Conservation (phyloP, 495 filamentous ascomycete genomes). For the Copromyces sp. region DNA sequence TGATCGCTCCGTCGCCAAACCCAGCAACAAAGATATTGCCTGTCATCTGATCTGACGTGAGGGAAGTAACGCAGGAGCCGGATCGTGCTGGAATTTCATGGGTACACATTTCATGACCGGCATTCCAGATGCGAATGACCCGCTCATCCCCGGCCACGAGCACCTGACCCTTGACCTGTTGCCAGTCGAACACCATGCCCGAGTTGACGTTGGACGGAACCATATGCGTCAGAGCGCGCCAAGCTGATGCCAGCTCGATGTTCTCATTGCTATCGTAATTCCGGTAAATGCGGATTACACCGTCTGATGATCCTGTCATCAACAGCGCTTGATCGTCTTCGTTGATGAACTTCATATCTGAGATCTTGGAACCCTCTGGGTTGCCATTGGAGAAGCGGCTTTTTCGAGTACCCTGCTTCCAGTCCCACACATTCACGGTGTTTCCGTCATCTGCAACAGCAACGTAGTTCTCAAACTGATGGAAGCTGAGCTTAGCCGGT, state of each 20-base stretch:
- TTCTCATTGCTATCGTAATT: conserved; percentile 67
- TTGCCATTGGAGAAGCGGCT: conserved; percentile 91
- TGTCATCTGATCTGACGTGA: conserved; percentile 95
- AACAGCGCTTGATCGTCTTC: conserved; percentile 93
- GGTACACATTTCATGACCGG: conserved; percentile 83
- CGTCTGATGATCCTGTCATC: conserved; percentile 91
- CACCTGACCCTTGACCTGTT: conserved; percentile 89
- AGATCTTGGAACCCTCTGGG: conserved; percentile 81
- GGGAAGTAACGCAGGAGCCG: conserved; percentile 85
- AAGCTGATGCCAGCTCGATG: conserved; percentile 81
- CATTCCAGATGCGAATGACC: conserved; percentile 92
- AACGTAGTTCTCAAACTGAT: conserved; percentile 94
- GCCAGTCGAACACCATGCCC: conserved; percentile 95
- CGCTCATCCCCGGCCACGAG: conserved; percentile 93
- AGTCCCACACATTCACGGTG: conserved; percentile 88
- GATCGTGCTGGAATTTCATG: conserved; percentile 93
- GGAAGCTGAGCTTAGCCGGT: conserved; percentile 85
- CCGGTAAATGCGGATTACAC: conserved; percentile 85
- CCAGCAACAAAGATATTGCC: conserved; percentile 93
- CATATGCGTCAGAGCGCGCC: conserved; percentile 85
- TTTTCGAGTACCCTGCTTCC: conserved; percentile 60
- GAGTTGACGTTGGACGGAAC: conserved; percentile 88
- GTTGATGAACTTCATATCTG: conserved; percentile 92
- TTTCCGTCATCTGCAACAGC: conserved; percentile 91
- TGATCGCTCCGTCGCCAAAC: conserved; percentile 92